Conservation (phyloP, 768 basidiomycete genomes). For the Daedaleopsis sinensis region DNA sequence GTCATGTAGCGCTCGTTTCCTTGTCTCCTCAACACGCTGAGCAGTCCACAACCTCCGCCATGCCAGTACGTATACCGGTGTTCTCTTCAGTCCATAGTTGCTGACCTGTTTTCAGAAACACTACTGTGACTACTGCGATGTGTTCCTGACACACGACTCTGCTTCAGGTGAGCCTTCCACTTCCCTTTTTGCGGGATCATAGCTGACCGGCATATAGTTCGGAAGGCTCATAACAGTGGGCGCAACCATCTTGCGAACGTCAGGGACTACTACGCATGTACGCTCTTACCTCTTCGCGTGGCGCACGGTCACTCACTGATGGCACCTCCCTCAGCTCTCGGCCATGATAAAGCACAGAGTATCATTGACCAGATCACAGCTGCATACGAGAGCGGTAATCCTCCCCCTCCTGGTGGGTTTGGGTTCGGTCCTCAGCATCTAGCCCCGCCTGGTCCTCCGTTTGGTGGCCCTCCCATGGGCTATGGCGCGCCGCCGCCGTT, state of each 20-base stretch:
- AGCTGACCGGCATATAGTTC: slow-evolving; percentile 54
- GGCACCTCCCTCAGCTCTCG: slow-evolving; percentile 63
- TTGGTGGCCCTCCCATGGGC: slow-evolving; percentile 50
- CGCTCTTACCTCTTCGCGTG: slow-evolving; percentile 26
- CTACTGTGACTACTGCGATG: slow-evolving; percentile 93
- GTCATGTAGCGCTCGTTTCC: slow-evolving; percentile 3
- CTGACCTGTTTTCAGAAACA: slow-evolving; percentile 64
- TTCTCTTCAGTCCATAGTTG: neutral
- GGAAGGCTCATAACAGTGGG: slow-evolving; percentile 98
- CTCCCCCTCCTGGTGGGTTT: slow-evolving; percentile 86
- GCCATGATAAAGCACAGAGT: slow-evolving; percentile 96
- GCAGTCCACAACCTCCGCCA: slow-evolving; percentile 35
- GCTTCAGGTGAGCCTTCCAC: slow-evolving; percentile 74
- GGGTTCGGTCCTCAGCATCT: slow-evolving; percentile 85
- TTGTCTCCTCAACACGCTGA: slow-evolving; percentile 5
- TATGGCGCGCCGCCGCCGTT: slow-evolving; percentile 56
- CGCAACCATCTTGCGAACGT: slow-evolving; percentile 97
- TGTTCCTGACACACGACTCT: slow-evolving; percentile 93
- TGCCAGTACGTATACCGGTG: slow-evolving; percentile 60
- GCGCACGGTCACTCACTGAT: slow-evolving; percentile 9
- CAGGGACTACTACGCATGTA: slow-evolving; percentile 95
- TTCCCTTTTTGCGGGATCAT: slow-evolving; percentile 21
- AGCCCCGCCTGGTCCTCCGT: slow-evolving; percentile 44
- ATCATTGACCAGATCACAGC: slow-evolving; percentile 99
- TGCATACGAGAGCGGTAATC: slow-evolving; percentile 84